phyloP scores from a whole-genome alignment of 2,329 filamentous ascomycete species.

The Didymellaceae sp. region DNA sequence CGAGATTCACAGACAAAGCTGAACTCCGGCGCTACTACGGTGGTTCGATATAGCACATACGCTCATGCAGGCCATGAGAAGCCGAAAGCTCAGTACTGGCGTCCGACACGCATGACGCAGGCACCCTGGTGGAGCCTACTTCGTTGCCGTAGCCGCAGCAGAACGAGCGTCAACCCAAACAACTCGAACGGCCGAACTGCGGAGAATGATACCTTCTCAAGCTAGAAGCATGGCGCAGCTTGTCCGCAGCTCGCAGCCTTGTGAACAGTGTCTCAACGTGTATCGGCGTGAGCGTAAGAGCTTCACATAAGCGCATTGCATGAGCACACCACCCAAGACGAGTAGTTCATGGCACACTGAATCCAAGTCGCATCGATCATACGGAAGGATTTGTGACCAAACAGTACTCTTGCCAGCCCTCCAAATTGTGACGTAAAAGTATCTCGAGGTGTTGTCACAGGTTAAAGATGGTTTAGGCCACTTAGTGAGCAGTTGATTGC shows the following conservation, averaged over 20 bases:
- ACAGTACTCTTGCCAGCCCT: neutral
- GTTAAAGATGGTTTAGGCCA: neutral
- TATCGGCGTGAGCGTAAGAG: neutral
- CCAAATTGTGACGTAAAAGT: neutral
- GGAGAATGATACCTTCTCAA: neutral
- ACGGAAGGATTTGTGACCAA: neutral
- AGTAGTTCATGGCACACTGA: no score
- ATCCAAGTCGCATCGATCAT: no score
- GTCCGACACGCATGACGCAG: neutral
- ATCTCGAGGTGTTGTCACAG: neutral
- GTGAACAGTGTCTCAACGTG: neutral
- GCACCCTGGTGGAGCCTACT: neutral
- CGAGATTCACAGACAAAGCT: neutral
- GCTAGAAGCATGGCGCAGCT: neutral
- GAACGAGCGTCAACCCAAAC: neutral
- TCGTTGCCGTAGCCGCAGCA: neutral
- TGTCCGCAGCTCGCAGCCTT: neutral
- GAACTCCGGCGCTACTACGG: slow-evolving; percentile 2
- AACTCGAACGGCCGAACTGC: neutral
- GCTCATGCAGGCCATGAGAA: slow-evolving; percentile 12
- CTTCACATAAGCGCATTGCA: neutral
- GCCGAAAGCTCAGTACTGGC: neutral
- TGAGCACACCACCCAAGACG: no score
- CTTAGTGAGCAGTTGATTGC: neutral
- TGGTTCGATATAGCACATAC: slow-evolving; percentile 2